A percentile compares a stretch with the other conserved stretches of the same genome.
Evolutionary conservation across 2,329 filamentous ascomycete genomes (phyloP).

Genomic region (Onygenales sp.): DNA sequence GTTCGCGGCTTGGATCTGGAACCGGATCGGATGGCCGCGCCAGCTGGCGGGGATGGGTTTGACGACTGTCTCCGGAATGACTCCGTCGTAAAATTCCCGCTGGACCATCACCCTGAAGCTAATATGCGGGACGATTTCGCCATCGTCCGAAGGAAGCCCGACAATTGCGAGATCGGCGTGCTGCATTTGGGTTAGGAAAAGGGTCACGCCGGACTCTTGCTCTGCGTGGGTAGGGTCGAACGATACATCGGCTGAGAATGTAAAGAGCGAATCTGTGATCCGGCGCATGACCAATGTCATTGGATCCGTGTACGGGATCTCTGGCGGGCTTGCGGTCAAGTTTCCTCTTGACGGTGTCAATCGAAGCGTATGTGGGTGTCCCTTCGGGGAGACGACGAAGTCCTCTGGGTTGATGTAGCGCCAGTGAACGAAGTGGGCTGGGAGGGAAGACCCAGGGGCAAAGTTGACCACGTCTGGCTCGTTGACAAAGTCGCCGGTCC

Average conservation of each 20-base stretch:
- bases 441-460: conserved; percentile 33
- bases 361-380: conserved; percentile 35
- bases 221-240: neutral
- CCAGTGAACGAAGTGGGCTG: conserved; percentile 49
- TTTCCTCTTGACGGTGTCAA: conserved; percentile 43
- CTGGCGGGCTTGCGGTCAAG: conserved; percentile 41
- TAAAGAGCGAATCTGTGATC: neutral
- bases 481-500: conserved; percentile 32
- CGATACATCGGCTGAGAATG: neutral
- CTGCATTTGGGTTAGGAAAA: neutral
- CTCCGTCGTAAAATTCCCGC: neutral
- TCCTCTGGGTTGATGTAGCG: conserved; percentile 38
- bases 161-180: neutral
- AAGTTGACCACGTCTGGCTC: conserved; percentile 41
- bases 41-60: neutral
- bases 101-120: neutral
- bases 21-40: neutral
- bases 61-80: neutral
- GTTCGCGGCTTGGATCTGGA: neutral
- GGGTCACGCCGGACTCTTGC: neutral
- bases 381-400: conserved; percentile 38
- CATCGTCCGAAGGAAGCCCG: neutral
- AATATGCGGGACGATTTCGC: neutral
- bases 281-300: neutral
- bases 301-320: neutral